These are phyloP conservation scores for Musa beccarii DNA, from an alignment of 176 grass and related monocot species.

Conservation along the genomic window DNA sequence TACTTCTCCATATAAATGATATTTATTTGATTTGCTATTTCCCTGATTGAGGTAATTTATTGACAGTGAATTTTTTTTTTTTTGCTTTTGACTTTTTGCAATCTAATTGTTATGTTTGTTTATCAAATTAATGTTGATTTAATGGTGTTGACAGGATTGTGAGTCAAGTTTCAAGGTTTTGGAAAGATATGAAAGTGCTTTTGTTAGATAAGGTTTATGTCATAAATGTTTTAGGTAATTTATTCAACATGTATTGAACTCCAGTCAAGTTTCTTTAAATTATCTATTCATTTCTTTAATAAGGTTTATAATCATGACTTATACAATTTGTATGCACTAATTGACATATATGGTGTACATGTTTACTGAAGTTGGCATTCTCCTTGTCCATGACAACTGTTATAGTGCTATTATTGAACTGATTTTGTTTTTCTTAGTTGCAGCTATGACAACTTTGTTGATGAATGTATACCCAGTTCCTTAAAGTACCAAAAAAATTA, in stretches of 20 bases:
- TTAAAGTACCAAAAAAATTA: neutral
- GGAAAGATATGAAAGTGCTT: slow-evolving; percentile 78
- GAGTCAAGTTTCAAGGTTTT: slow-evolving; percentile 47
- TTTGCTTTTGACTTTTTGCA: neutral
- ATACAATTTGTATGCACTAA: neutral
- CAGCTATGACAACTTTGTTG: neutral
- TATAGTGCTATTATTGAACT: neutral
- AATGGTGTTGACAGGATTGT: slow-evolving; percentile 24
- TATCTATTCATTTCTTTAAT: slow-evolving; percentile 9
- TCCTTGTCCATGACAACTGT: neutral
- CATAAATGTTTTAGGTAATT: slow-evolving; percentile 66
- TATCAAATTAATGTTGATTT: neutral
- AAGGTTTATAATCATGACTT: neutral
- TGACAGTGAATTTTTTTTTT: neutral
- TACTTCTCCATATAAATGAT: neutral
- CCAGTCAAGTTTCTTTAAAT: neutral
- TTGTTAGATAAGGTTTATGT: slow-evolving; percentile 70
- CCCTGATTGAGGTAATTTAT: neutral
- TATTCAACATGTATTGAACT: neutral
- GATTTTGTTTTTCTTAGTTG: neutral
- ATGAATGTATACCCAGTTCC: neutral
- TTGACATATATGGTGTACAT: neutral
- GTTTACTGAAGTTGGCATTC: neutral
- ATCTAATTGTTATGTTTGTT: neutral
- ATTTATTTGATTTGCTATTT: neutral